Evolutionary conservation across 2,329 filamentous ascomycete genomes (phyloP), one percentile per base, ranked within the genome.

Genomic region (Xylaria sp.): DNA sequence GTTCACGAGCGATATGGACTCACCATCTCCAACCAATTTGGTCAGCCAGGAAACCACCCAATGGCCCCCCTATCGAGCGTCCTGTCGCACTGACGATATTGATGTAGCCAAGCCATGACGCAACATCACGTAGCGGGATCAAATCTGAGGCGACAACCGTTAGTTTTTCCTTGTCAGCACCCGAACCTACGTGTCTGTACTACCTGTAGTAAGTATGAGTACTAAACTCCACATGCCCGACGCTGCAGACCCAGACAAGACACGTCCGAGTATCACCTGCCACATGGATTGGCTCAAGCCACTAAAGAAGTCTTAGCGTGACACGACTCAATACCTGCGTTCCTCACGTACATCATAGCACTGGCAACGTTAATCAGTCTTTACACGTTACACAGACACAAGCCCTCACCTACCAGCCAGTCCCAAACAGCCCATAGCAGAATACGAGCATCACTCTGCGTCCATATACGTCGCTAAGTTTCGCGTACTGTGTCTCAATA

Each of bases 1-100:
- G 1, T 6, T 40, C 9, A 17, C 2, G 15, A 28, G 5, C 11
- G 42, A 5, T 15, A 4, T 44, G n/a, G 26, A 75, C 79, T 70
- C 71, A 87, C 88, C 88, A 90, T 77, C 90, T 81, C 90, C 89
- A 92, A 17, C 89, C 89, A 13, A 91, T 82, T 0, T 84, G 83
- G 70, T 91, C 88, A 0, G 88, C 86, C 1, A 91, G 77, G 74
- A 83, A 86, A 2, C 89, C 90, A 0, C 89, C 90, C 0, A 90
- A 65, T 3, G 85, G 86, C 0, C 85, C 86, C 1, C 86, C 86
- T 0, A 87, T 73, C 53, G 84, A 86, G 42, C 86, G 80, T 2
- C 85, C 86, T 2, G 81, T 80, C 0, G 86, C 87, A 11, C 84
- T 81, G 11, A 84, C 82, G 0, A 88, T 80, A 51, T 88, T 87